Conservation (phyloP, 1,284 basidiomycete genomes). For the Uromyces viciae-fabae region DNA sequence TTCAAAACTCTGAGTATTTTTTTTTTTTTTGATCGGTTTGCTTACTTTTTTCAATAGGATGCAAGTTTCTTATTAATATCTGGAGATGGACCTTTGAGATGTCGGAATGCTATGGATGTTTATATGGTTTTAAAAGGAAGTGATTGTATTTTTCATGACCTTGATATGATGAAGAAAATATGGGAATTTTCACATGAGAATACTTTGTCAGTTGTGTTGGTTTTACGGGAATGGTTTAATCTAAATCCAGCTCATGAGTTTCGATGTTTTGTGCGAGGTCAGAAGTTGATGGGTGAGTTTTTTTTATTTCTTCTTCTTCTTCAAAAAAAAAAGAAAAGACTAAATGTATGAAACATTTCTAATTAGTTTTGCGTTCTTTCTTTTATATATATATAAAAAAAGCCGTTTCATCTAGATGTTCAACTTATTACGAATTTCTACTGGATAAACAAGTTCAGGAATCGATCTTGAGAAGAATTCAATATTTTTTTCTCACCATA, state of each 20-base stretch:
- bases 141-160: constrained; percentile 80
- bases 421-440: constrained; percentile 36
- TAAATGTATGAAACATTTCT: background rate
- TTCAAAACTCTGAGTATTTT: constrained; percentile 37
- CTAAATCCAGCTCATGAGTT: constrained; percentile 78
- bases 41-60: constrained; percentile 4
- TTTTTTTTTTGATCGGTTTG: no score
- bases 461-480: constrained; percentile 24
- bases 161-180: constrained; percentile 64
- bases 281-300: constrained; percentile 66
- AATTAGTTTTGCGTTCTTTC: background rate
- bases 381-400: no score
- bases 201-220: constrained; percentile 71
- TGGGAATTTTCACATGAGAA: background rate
- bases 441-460: background rate
- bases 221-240: constrained; percentile 84
- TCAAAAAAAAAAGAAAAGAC: background rate
- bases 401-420: constrained; percentile 35
- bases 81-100: constrained; percentile 71
- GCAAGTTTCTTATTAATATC: constrained; percentile 57
- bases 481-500: constrained; percentile 13
- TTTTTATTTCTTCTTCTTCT: background rate
- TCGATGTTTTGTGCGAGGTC: constrained; percentile 76
- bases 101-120: constrained; percentile 79
- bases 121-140: constrained; percentile 90